Base-by-base conservation (phyloP, 2,329 filamentous ascomycete species). In the Calcarisporium arbuscula region DNA sequence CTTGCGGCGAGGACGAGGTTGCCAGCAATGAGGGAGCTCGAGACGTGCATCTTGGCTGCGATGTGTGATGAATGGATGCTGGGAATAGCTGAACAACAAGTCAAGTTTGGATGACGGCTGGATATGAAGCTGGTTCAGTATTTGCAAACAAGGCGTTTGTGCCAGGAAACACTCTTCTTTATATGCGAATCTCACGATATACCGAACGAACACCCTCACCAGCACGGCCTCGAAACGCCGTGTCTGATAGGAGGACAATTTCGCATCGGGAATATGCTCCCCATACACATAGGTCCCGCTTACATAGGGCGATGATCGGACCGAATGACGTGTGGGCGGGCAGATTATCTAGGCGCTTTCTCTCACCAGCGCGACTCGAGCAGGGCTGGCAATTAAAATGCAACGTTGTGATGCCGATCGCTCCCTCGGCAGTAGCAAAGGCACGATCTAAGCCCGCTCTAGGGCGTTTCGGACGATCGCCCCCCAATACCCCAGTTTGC, bases 1-100 rank as follows among this genome's bases (percentile, higher is more conserved):
- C 43, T 43, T 27, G 14, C 28, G 14, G 28, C 28, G 14, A 30
- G 14, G 28, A 30, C 8, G 14, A 19, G 7, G 12, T 30, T 25
- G 22, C 22, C 22, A 25, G 22, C 22, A 14, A 25, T 25, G 22
- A 25, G 14, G 10, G 22, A 9, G 4, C 22, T 25, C 22, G 14
- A 25, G 22, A 10, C 10, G 14, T 25, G 22, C 22, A 25, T 25
- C 22, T 25, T 25, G 22, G 22, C 22, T 25, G 10, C 10, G 14
- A 25, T 25, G 22, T 25, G 22, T 14, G 10, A 10, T 14, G 14
- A 25, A 25, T 10, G 22, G 14, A 25, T 25, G 10, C 10, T 10
- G 22, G 4, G 22, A 14, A 25, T 10, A 14, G 22, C 22, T 25
- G 22, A 14, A 25, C 10, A 25, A 25, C 22, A 25, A 14, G 22